phyloP scores from a whole-genome alignment of 768 basidiomycete genomes.

The Rhizopogon vulgaris region DNA sequence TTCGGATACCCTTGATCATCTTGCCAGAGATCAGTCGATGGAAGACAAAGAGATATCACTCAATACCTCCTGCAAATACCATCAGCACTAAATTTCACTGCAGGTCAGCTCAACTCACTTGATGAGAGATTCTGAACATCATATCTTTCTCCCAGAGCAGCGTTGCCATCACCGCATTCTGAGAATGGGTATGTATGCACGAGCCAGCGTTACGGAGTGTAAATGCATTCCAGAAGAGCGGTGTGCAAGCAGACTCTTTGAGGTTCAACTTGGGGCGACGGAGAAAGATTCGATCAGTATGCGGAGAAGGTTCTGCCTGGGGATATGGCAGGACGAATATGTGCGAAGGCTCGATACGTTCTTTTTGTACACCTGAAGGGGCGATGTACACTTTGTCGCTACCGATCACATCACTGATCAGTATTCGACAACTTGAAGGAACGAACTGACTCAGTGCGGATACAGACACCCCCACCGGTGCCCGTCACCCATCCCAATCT shows the following conservation, averaged over 20 bases:
- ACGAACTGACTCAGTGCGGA: slow-evolving; percentile 52
- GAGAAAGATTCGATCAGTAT: slow-evolving; percentile 70
- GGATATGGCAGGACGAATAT: slow-evolving; percentile 86
- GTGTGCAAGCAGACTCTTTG: slow-evolving; percentile 85
- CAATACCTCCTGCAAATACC: slow-evolving; percentile 34
- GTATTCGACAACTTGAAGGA: background rate
- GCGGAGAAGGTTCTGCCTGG: slow-evolving; percentile 51
- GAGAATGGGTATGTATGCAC: slow-evolving; percentile 89
- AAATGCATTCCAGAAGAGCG: slow-evolving; percentile 91
- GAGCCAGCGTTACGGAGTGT: slow-evolving; percentile 72
- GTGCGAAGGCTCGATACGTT: slow-evolving; percentile 74
- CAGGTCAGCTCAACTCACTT: slow-evolving; percentile 33
- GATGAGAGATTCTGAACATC: slow-evolving; percentile 77
- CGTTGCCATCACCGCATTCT: slow-evolving; percentile 86
- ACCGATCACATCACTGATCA: background rate
- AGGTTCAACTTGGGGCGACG: slow-evolving; percentile 64
- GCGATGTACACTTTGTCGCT: slow-evolving; percentile 82
- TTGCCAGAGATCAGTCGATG: slow-evolving; percentile 22
- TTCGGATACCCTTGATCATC: slow-evolving; percentile 90
- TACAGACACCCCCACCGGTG: slow-evolving; percentile 78
- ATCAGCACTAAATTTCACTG: background rate
- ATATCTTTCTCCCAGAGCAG: slow-evolving; percentile 60
- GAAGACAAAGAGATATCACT: background rate
- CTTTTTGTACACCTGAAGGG: slow-evolving; percentile 88
- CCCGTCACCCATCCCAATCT: slow-evolving; percentile 89